These are phyloP conservation scores for Penicillium cosmopolitanum DNA, from an alignment of 495 filamentous ascomycete species.

Conservation along the genomic window DNA sequence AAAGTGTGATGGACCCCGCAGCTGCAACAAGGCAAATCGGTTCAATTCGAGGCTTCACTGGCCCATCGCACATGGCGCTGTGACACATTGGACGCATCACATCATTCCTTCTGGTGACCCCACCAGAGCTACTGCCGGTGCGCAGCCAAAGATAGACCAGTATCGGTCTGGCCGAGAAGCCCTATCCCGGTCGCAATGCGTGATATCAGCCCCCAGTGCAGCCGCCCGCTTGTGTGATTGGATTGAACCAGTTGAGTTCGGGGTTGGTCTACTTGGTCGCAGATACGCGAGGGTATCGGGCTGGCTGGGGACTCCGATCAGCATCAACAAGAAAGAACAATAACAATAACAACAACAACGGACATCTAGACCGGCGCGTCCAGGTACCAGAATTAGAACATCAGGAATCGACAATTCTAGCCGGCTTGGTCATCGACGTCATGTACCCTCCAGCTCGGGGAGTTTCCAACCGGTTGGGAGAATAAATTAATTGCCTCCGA, in stretches of 20 bases:
- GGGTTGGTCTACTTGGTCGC: background rate
- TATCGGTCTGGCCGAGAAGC: slow-evolving; percentile 22
- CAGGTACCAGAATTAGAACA: background rate
- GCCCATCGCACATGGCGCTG: slow-evolving; percentile 30
- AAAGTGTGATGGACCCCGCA: slow-evolving; percentile 37
- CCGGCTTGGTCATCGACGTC: slow-evolving; percentile 2
- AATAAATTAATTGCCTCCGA: slow-evolving; percentile 4
- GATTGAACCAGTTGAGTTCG: background rate
- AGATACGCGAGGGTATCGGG: background rate
- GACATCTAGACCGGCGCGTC: slow-evolving; percentile 2
- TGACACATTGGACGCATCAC: slow-evolving; percentile 34
- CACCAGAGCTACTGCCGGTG: slow-evolving; percentile 18
- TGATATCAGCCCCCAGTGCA: slow-evolving; percentile 6
- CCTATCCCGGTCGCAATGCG: slow-evolving; percentile 9
- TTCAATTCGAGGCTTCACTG: slow-evolving; percentile 25
- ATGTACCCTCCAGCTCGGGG: slow-evolving; percentile 1
- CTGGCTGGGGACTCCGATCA: background rate
- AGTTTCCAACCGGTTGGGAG: slow-evolving; percentile 3
- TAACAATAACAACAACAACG: background rate
- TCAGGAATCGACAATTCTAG: background rate
- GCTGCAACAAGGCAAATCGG: slow-evolving; percentile 23
- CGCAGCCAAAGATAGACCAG: slow-evolving; percentile 14
- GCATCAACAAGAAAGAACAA: background rate
- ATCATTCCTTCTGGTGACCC: slow-evolving; percentile 28
- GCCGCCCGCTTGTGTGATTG: slow-evolving; percentile 19